Evolutionary conservation across 352 stramenopile genomes (phyloP).

Genomic region (Pythium guiyangense): DNA sequence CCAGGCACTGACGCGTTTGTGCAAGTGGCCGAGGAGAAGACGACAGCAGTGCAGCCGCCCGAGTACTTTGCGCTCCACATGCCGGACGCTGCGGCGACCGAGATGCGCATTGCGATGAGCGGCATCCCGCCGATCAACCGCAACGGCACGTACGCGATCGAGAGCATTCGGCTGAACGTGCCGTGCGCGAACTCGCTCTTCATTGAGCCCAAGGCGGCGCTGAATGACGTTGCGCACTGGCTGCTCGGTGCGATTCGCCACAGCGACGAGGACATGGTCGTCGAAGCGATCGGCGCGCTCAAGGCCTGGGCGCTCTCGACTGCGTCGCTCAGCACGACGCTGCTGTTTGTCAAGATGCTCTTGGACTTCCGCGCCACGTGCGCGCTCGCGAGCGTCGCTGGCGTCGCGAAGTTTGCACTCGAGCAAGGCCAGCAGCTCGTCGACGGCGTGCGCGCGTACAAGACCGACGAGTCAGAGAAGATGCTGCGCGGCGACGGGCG

Average conservation of each 20-base stretch:
- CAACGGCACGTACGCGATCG: conserved; percentile 62
- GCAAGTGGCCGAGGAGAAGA: conserved; percentile 27
- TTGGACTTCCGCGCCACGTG: conserved; percentile 23
- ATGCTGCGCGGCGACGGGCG: conserved; percentile 30
- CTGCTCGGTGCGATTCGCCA: conserved; percentile 42
- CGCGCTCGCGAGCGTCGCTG: conserved; percentile 8
- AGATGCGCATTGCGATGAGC: conserved; percentile 59
- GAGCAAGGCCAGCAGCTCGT: conserved; percentile 39
- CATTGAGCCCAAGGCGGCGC: conserved; percentile 44
- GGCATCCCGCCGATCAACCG: conserved; percentile 62
- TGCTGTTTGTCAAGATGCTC: conserved; percentile 75
- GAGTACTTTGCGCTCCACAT: conserved; percentile 41
- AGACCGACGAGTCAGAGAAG: conserved; percentile 33
- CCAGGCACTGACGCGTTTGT: conserved; percentile 33
- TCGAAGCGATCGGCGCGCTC: conserved; percentile 63
- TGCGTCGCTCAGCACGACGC: conserved; percentile 58
- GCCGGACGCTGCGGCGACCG: conserved; percentile 26
- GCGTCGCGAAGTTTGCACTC: conserved; percentile 32
- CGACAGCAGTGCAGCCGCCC: conserved; percentile 12
- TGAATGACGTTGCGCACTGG: conserved; percentile 64
- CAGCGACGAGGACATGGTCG: conserved; percentile 43
- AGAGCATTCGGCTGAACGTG: conserved; percentile 56
- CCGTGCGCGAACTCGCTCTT: conserved; percentile 56
- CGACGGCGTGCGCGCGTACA: conserved; percentile 43
- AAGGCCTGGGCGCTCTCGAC: conserved; percentile 75